Percentiles rank a stretch among this genome's conserved stretches.
These are phyloP conservation scores for Apodospora peruviana DNA, from an alignment of 495 filamentous ascomycete genomes.

Conservation along the genomic window DNA sequence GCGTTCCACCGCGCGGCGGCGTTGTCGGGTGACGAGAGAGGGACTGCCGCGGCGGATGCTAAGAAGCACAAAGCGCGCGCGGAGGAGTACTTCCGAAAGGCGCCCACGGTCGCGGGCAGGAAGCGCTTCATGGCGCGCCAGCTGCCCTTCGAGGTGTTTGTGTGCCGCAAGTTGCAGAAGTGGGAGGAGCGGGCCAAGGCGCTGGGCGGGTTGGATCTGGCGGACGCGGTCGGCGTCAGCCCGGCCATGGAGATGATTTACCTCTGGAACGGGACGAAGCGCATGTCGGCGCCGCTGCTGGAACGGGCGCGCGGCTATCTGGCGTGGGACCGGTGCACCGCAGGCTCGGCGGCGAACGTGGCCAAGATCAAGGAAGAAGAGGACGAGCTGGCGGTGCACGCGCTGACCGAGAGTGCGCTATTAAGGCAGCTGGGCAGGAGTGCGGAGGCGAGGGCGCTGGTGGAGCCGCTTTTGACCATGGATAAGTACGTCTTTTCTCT, in stretches of 20 bases:
- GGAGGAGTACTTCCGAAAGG: slow-evolving; percentile 62
- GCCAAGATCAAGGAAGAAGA: slow-evolving; percentile 62
- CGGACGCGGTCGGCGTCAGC: slow-evolving; percentile 78
- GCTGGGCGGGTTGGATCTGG: slow-evolving; percentile 60
- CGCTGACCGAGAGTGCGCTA: slow-evolving; percentile 62
- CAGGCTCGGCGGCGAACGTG: slow-evolving; percentile 41
- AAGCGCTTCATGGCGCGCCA: slow-evolving; percentile 86
- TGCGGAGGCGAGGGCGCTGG: slow-evolving; percentile 56
- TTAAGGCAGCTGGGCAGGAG: slow-evolving; percentile 56
- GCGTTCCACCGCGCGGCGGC: slow-evolving; percentile 46
- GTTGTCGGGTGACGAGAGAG: slow-evolving; percentile 37
- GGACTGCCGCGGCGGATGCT: slow-evolving; percentile 20
- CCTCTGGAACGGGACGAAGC: slow-evolving; percentile 80
- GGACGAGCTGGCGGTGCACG: slow-evolving; percentile 71
- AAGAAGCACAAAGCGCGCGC: slow-evolving; percentile 52
- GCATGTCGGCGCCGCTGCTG: slow-evolving; percentile 63
- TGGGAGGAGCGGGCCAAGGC: slow-evolving; percentile 78
- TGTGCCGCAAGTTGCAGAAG: slow-evolving; percentile 77
- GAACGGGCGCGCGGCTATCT: slow-evolving; percentile 57
- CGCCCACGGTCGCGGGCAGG: slow-evolving; percentile 71
- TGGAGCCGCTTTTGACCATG: slow-evolving; percentile 55
- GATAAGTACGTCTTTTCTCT: slow-evolving; percentile 46
- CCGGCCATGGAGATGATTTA: slow-evolving; percentile 94
- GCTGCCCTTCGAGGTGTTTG: slow-evolving; percentile 87
- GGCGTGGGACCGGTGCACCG: slow-evolving; percentile 54